Conservation (phyloP, 257 asterid species). For the Fraxinus americana region DNA sequence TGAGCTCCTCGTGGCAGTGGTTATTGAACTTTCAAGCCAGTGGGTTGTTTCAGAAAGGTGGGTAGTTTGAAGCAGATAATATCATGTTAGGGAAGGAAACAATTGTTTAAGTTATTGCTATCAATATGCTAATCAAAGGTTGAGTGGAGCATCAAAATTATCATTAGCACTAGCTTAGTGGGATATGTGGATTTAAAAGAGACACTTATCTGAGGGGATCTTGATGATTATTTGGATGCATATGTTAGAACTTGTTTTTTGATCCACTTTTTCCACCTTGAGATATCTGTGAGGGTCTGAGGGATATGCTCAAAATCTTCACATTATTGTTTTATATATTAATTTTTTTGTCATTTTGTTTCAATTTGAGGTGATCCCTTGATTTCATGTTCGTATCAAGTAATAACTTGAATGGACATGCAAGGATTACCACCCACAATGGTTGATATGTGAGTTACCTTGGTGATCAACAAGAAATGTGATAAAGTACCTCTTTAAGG, state of each 20-base stretch:
- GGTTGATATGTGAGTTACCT: neutral
- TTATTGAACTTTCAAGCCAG: neutral
- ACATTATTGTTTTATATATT: too few relatives aligned
- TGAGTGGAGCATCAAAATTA: neutral
- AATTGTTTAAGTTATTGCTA: neutral
- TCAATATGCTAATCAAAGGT: neutral
- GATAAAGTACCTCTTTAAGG: neutral
- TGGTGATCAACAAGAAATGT: neutral
- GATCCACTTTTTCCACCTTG: neutral
- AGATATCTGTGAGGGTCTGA: neutral
- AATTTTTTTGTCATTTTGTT: neutral
- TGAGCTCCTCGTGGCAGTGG: neutral
- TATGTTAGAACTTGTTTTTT: neutral
- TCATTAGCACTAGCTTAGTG: neutral
- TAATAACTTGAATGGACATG: neutral
- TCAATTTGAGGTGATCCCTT: neutral
- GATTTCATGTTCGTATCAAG: neutral
- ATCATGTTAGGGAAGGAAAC: neutral
- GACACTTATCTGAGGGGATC: neutral
- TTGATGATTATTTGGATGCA: neutral
- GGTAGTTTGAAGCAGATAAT: neutral
- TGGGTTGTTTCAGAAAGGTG: neutral
- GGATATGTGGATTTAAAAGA: neutral
- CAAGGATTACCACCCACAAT: neutral
- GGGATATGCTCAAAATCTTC: neutral